phyloP scores from a whole-genome alignment of 352 stramenopile species.

The Detonula confervacea region DNA sequence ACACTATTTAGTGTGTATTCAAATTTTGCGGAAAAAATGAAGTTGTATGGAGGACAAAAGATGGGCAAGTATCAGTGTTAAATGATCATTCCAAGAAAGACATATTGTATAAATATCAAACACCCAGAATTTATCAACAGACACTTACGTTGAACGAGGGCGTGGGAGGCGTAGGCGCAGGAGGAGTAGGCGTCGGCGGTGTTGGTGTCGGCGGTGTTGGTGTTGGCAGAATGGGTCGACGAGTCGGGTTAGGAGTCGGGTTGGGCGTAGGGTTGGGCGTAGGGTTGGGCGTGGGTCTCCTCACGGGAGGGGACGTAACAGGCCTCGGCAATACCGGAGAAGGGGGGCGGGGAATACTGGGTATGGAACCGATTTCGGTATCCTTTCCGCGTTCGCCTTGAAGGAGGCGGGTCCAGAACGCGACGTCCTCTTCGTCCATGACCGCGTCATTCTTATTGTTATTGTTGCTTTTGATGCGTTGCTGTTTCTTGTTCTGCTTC shows the following conservation, averaged over 20 bases:
- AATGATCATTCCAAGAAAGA: constrained; percentile 1
- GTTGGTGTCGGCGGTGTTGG: too few relatives aligned
- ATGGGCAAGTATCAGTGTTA: too few relatives aligned
- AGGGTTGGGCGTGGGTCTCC: too few relatives aligned
- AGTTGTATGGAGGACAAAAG: too few relatives aligned
- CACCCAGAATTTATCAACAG: too few relatives aligned
- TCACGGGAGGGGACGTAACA: too few relatives aligned
- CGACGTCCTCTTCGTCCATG: constrained; percentile 37
- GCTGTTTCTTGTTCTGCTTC: too few relatives aligned
- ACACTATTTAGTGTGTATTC: too few relatives aligned
- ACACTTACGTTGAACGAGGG: constrained; percentile 1
- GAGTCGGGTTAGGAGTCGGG: background rate
- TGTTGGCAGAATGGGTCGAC: background rate
- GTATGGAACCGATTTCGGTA: constrained; percentile 1
- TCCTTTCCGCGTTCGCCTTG: constrained; percentile 22
- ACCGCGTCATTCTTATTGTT: background rate
- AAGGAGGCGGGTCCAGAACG: constrained; percentile 39
- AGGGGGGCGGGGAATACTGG: constrained; percentile 1
- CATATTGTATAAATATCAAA: too few relatives aligned
- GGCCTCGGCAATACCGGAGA: too few relatives aligned
- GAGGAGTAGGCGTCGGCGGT: background rate
- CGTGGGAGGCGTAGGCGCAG: background rate
- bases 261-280: background rate
- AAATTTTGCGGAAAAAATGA: too few relatives aligned
- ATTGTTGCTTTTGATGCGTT: too few relatives aligned